Evolutionary conservation across 2,329 filamentous ascomycete species (phyloP).

Genomic region (Anthostomella pinea): DNA sequence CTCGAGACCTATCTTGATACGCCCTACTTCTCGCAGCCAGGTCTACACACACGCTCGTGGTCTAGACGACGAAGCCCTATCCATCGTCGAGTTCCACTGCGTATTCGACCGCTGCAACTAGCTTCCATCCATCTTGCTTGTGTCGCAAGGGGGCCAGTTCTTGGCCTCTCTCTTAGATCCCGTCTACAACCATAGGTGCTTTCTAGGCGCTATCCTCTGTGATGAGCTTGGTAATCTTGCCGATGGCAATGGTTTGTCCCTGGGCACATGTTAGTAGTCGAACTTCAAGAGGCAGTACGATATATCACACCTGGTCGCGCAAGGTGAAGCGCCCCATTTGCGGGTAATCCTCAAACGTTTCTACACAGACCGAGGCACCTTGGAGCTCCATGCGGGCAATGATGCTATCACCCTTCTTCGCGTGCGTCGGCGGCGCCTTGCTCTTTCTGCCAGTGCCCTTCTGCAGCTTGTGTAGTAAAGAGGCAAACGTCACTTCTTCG

Average conservation of each 20-base stretch:
- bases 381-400: conserved; percentile 89
- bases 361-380: conserved; percentile 84
- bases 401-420: conserved; percentile 76
- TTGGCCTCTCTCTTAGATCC: too few species aligned
- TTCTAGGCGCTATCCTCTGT: conserved; percentile 35
- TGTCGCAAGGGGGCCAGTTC: too few species aligned
- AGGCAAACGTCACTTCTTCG: conserved; percentile 90
- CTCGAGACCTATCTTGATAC: too few species aligned
- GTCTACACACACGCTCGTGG: too few species aligned
- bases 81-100: too few species aligned
- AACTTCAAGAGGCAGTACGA: conserved; percentile 20
- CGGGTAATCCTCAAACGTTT: conserved; percentile 92
- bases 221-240: conserved; percentile 93
- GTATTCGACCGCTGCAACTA: too few species aligned
- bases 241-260: conserved; percentile 99
- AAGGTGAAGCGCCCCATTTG: conserved; percentile 91
- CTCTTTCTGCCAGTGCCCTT: conserved; percentile 92
- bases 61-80: too few species aligned
- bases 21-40: too few species aligned
- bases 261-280: conserved; percentile 41
- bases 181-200: too few species aligned
- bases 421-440: conserved; percentile 89
- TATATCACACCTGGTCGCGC: conserved; percentile 66
- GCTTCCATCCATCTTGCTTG: too few species aligned
- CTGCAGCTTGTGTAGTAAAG: conserved; percentile 88